phyloP scores from a whole-genome alignment of 768 basidiomycete genomes.

The Trametes coccinea region DNA sequence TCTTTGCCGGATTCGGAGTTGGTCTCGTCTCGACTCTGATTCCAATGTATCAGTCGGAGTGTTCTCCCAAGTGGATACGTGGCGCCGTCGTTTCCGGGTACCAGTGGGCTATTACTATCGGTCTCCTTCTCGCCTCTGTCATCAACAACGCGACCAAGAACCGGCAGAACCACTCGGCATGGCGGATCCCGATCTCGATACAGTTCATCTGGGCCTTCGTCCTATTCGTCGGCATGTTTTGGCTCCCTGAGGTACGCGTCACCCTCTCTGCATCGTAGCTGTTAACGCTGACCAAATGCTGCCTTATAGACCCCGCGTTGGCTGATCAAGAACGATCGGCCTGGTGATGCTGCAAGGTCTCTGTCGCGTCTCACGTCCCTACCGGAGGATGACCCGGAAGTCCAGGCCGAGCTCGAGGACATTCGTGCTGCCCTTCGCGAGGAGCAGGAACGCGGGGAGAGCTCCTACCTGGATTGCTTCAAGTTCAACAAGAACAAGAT shows the following conservation, averaged over 20 bases:
- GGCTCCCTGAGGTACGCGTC: conserved; percentile 56
- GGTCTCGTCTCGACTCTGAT: conserved; percentile 68
- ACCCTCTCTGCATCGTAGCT: neutral
- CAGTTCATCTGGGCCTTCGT: conserved; percentile 77
- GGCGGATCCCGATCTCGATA: conserved; percentile 69
- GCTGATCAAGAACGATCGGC: conserved; percentile 64
- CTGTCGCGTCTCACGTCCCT: conserved; percentile 62
- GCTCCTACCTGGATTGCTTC: conserved; percentile 66
- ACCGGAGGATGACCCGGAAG: conserved; percentile 48
- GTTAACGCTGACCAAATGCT: neutral
- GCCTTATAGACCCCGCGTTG: conserved; percentile 62
- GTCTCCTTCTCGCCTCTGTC: conserved; percentile 65
- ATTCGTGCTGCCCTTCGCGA: conserved; percentile 58
- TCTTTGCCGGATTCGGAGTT: conserved; percentile 77
- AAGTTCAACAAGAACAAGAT: conserved; percentile 51
- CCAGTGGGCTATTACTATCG: conserved; percentile 66
- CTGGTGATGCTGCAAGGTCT: conserved; percentile 54
- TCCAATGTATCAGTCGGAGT: conserved; percentile 55
- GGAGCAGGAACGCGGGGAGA: conserved; percentile 58
- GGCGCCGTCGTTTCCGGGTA: conserved; percentile 30
- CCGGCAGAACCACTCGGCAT: conserved; percentile 47
- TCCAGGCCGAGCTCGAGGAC: conserved; percentile 49
- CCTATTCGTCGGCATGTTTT: conserved; percentile 64
- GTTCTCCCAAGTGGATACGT: conserved; percentile 58
- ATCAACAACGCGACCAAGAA: conserved; percentile 67